A percentile compares a stretch with the other conserved stretches of the same genome.
phyloP scores from a whole-genome alignment of 768 basidiomycete species.

The Pleurotus djamor region DNA sequence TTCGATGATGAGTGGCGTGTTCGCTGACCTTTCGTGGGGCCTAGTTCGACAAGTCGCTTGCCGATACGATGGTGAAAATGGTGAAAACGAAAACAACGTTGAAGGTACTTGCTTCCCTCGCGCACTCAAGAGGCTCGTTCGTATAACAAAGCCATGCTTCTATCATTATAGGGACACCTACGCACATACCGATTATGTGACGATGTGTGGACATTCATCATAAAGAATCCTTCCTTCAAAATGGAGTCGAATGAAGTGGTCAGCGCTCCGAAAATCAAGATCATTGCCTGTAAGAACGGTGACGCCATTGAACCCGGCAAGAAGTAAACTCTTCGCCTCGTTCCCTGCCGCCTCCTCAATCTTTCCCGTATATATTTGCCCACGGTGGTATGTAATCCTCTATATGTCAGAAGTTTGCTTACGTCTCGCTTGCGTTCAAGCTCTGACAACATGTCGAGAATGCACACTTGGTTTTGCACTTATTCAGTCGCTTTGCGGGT shows the following conservation, averaged over 20 bases:
- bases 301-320: slow-evolving; percentile 83
- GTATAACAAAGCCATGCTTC: too few relatives aligned
- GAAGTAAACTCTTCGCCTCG: slow-evolving; percentile 40
- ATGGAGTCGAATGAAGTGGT: slow-evolving; percentile 90
- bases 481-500: too few relatives aligned
- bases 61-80: slow-evolving; percentile 88
- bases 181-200: slow-evolving; percentile 92
- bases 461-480: not conserved
- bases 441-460: not conserved
- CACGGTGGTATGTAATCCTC: not conserved
- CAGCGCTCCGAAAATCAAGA: slow-evolving; percentile 81
- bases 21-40: not conserved
- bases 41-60: slow-evolving; percentile 95
- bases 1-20: not conserved
- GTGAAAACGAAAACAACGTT: slow-evolving; percentile 94
- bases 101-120: slow-evolving; percentile 67
- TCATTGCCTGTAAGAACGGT: slow-evolving; percentile 97
- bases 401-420: not conserved
- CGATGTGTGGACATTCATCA: slow-evolving; percentile 99
- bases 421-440: not conserved
- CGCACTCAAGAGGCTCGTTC: too few relatives aligned
- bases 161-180: slow-evolving; percentile 69
- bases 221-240: slow-evolving; percentile 91
- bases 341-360: not conserved
- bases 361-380: slow-evolving; percentile 8